These are phyloP conservation scores for Reutealis trisperma DNA, from an alignment of 345 rosid genomes.

Conservation along the genomic window DNA sequence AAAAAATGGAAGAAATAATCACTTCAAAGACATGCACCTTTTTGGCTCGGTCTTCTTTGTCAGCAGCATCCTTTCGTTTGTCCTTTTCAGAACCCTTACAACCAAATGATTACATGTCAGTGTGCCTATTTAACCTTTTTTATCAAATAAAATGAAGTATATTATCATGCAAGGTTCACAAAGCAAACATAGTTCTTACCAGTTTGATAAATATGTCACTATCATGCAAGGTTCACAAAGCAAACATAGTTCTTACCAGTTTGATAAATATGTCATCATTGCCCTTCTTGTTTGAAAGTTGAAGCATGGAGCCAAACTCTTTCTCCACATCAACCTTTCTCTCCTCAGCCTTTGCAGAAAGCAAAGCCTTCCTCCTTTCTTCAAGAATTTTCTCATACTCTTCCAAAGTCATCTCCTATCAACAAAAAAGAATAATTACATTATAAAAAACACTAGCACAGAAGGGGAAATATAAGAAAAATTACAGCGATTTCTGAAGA, in stretches of 20 bases:
- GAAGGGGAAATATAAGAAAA: no score
- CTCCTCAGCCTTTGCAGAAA: conserved; percentile 58
- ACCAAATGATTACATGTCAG: conserved; percentile 15
- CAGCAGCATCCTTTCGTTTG: conserved; percentile 81
- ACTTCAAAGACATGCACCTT: conserved; percentile 50
- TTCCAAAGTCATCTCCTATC: conserved; percentile 93
- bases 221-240: background rate
- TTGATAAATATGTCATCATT: conserved; percentile 85
- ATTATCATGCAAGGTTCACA: background rate
- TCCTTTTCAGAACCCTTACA: conserved; percentile 94
- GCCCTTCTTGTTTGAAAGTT: conserved; percentile 78
- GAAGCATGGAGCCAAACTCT: conserved; percentile 81
- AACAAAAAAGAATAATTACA: background rate
- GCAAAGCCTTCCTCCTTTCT: conserved; percentile 81
- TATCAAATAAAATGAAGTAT: background rate
- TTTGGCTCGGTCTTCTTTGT: conserved; percentile 85
- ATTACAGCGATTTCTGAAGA: no score
- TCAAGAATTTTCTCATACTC: conserved; percentile 89
- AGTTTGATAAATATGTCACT: conserved; percentile 89
- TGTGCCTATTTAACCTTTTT: background rate
- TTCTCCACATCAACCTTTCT: conserved; percentile 80
- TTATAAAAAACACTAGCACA: background rate
- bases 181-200: conserved; percentile 41
- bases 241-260: conserved; percentile 50
- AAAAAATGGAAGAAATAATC: background rate